Base-by-base conservation (phyloP, 495 filamentous ascomycete species). In the Neurospora discreta region DNA sequence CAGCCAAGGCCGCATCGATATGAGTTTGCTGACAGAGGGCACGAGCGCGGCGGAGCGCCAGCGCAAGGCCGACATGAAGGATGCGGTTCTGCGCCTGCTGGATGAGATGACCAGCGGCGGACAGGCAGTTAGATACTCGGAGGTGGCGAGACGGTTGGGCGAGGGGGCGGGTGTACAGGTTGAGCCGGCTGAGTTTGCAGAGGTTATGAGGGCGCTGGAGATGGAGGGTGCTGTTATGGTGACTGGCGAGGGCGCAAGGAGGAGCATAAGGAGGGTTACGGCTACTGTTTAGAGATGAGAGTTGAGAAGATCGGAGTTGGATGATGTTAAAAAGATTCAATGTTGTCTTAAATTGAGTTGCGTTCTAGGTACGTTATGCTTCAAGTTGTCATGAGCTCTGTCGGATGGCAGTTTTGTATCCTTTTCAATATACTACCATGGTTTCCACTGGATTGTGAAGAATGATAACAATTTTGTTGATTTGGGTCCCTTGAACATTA, bases 1-100 rank as follows among this genome's bases (percentile, higher is more conserved):
- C 80, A 80, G 93, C 1, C 97, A 97, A 40, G 95, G 95, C 43
- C 84, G 97, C 70, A 98, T 99, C 76, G 95, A 99, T 77, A 98
- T 99, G 95, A 90, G 91, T 71, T 83, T 99, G 71, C 84, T 99
- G 67, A 97, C 93, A 2, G 96, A 97, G 75, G 95, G 95, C 15
- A 95, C 92, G 11, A 93, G 91, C 73, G 90, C 92, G 3, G 89
- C 88, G 40, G 96, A 98, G 81, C 83, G 95, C 41, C 88, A 91
- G 74, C 84, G 92, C 71, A 92, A 89, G 78, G 87, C 91, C 39
- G 94, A 97, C 77, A 79, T 99, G 75, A 98, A 96, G 87, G 88
- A 87, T 69, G 94, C 90, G 1, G 84, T 97, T 3, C 78, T 94
- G 9, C 81, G 80, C 20, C 78, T 94, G 65, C 75, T 99, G 38